Evolutionary conservation across 1,284 basidiomycete genomes (phyloP), one percentile per base, ranked within the genome.

Genomic region (Irpex sp.): DNA sequence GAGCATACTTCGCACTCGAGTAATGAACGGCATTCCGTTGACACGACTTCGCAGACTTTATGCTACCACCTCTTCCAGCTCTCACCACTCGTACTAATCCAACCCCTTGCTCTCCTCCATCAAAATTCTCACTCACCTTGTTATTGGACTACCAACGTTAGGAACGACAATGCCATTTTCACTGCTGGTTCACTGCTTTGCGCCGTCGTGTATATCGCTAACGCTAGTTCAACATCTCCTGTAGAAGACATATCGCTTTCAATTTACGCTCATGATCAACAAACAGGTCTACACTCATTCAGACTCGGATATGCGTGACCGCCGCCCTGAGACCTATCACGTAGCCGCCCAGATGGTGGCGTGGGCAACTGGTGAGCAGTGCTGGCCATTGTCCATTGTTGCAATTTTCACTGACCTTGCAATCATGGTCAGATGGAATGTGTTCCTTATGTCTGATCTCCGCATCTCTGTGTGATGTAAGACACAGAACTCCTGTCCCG

Each of bases 211-310:
- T 51, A 9, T 51, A 15, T 15, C 21, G 8, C 35, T 55, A 11
- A 31, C 26, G 8, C 13, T 11, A 13, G 9, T 31, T 55, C 31
- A 7, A 15, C 17, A 8, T 36, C 17, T 55, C 8, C 53, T 55
- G 53, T 55, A 55, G 53, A 33, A 33, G 31, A 55, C 35, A 55
- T 55, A 15, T 55, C 53, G 53, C 53, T 55, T 31, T 55, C 53
- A 31, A 35, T 55, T 55, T 51, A 35, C 53, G 53, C 53, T 55
- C 21, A 33, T 33, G 31, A 33, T 6, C 31, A 6, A 33, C 31
- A 33, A 55, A 19, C 50, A 31, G 17, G 50, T 55, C 53, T 17
- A 55, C 4, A 9, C 13, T 11, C 35, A 11, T 15, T 55, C 17
- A 15, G 8, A 31, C 1, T 21, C 9, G 9, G 31, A 13, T 8